Evolutionary conservation across 2,329 filamentous ascomycete species (phyloP).

Genomic region (Nemania sp.): DNA sequence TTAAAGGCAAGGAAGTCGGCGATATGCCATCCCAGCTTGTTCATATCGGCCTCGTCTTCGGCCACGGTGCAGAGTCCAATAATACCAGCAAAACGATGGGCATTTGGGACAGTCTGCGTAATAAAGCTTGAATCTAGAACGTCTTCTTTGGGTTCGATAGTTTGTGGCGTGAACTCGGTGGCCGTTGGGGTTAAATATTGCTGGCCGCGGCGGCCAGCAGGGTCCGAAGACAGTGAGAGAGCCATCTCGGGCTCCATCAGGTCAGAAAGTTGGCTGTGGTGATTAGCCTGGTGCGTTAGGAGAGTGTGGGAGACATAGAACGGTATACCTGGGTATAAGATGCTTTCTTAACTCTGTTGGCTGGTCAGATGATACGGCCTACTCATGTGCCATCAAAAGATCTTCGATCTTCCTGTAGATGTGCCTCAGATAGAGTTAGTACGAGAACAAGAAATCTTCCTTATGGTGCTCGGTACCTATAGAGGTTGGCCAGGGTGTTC

Average conservation of each 20-base stretch:
- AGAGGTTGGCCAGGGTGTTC: too few species aligned
- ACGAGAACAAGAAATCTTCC: too few species aligned
- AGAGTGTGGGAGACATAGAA: too few species aligned
- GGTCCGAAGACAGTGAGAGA: not conserved
- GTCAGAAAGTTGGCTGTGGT: too few species aligned
- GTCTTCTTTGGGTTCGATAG: slow-evolving; percentile 2
- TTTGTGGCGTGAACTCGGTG: slow-evolving; percentile 6
- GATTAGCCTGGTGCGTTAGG: not conserved
- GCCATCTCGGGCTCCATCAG: slow-evolving; percentile 1
- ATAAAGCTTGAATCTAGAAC: slow-evolving; percentile 31
- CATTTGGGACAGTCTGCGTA: slow-evolving; percentile 32
- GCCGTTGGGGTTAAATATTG: slow-evolving; percentile 15
- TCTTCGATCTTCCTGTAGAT: too few species aligned
- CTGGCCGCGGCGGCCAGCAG: not conserved
- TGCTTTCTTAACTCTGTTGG: too few species aligned
- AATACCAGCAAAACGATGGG: slow-evolving; percentile 25
- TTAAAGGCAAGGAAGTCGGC: slow-evolving; percentile 40
- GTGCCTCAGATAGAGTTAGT: too few species aligned
- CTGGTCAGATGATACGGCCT: too few species aligned
- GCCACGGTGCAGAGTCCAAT: slow-evolving; percentile 39
- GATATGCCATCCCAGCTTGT: slow-evolving; percentile 39
- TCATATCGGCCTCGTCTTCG: slow-evolving; percentile 27
- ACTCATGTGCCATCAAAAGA: too few species aligned
- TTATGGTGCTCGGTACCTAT: too few species aligned
- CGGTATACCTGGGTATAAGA: too few species aligned